These are phyloP conservation scores for Cryptococcus wingfieldii DNA, from an alignment of 1,284 basidiomycete species.

Conservation along the genomic window DNA sequence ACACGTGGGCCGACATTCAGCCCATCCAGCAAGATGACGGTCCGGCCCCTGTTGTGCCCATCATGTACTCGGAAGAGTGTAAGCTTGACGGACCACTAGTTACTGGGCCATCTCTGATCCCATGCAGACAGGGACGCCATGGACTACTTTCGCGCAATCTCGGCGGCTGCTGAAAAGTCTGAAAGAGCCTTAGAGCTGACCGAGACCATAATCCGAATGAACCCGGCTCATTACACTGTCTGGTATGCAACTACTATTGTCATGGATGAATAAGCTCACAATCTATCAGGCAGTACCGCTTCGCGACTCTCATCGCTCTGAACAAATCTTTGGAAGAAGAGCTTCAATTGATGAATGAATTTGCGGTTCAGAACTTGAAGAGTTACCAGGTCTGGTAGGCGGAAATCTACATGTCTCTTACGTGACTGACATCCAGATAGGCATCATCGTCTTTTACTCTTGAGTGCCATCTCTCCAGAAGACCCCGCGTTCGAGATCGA, in stretches of 20 bases:
- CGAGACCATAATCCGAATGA: slow-evolving; percentile 75
- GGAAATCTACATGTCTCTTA: not conserved
- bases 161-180: slow-evolving; percentile 69
- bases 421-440: slow-evolving; percentile 24
- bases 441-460: slow-evolving; percentile 82
- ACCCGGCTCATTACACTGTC: slow-evolving; percentile 90
- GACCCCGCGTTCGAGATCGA: slow-evolving; percentile 60
- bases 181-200: slow-evolving; percentile 77
- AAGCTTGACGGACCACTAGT: slow-evolving; percentile 43
- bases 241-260: slow-evolving; percentile 57
- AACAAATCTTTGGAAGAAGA: slow-evolving; percentile 66
- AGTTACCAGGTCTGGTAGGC: slow-evolving; percentile 87
- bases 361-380: slow-evolving; percentile 77
- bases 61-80: slow-evolving; percentile 84
- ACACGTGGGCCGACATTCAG: slow-evolving; percentile 71
- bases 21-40: slow-evolving; percentile 77
- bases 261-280: slow-evolving; percentile 1
- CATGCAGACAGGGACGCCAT: slow-evolving; percentile 80
- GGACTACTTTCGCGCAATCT: slow-evolving; percentile 80
- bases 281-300: slow-evolving; percentile 77
- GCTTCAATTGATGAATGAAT: slow-evolving; percentile 74
- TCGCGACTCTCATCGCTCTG: slow-evolving; percentile 70
- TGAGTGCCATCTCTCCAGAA: slow-evolving; percentile 56
- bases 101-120: not conserved
- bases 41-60: slow-evolving; percentile 73